Base-by-base conservation (phyloP, 495 filamentous ascomycete species). In the Aspergillus biplanus region DNA sequence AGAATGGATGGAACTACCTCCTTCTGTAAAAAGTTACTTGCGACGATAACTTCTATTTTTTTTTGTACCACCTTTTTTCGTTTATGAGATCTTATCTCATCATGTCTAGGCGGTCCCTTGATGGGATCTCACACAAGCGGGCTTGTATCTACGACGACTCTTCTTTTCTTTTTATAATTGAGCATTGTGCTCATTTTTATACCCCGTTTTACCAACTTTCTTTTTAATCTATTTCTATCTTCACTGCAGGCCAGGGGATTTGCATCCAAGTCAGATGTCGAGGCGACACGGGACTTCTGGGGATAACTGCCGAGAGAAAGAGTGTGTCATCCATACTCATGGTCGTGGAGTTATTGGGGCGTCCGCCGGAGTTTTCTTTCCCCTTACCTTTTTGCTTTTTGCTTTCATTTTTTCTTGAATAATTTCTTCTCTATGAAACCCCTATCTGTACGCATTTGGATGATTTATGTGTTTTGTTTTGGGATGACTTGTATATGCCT, bases 1-100 rank as follows among this genome's bases (percentile, higher is more conserved):
- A 88, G 73, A 94, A 94, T 76, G 87, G 87, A 67, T 97, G 92
- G 93, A 90, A 94, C 71, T 94, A 90, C 81, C 80, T 99, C 71
- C 83, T 99, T 74, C 92, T 98, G 71, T 97, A 82, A 83, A 16
- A 27, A 67, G 6, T 33, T 15, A 3, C 61, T 35, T 13, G 16
- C 47, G 5, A 50, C 16, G 47, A 21, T 21, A 44, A 44, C 21
- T 27, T 27, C 39, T 44, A 44, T 44, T 44, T 44, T 44, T 42
- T 0, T 44, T 44, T 44, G 11, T 44, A 8, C 1, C 37, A 39
- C 0, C 18, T 54, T 61, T 50, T 34, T 58, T 61, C 64, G 33
- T 62, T 50, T 6, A 64, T 62, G 67, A 56, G 63, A 65, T 65
- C 59, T 57, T 33, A 56, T 69, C 63, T 64, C 63, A 63, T 65